Evolutionary conservation across 108 stramenopile species (phyloP), one percentile per base, ranked within the genome.

Genomic region (Mediolabrus comicus): DNA sequence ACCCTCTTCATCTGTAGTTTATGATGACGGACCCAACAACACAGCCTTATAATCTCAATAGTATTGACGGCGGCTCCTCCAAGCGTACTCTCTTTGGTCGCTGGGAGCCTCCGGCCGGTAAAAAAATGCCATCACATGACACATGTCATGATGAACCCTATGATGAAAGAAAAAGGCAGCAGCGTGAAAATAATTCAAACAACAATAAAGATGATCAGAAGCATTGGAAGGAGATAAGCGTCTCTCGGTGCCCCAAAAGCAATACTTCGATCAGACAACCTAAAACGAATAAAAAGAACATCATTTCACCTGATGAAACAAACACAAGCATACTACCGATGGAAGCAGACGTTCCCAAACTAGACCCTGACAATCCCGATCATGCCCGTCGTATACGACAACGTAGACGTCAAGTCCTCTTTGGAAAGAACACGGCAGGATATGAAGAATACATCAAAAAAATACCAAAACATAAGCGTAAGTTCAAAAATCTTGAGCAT

Each of bases 401-500:
- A 71, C 81, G 92, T 7, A 75, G 77, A 7, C 80, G 84, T 11
- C 80, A 81, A 75, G 71, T 94, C 67, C 59, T 80, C 34, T 86
- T 84, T 38, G 92, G 92, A 10, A 94, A 94, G 62, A 94, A 94
- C 39, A 94, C 92, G 2, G 71, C 76, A 8, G 92, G 92, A 2
- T 94, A 94, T 60, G 87, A 86, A 53, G 86, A 80, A 57, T 94
- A 91, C 62, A 46, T 65, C 27, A 63, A 75, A 28, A 67, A 80
- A 29, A 77, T 94, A 30, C 90, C 92, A 26, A 81, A 79, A 55
- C 67, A 88, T 14, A 71, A 85, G 36, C 84, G 92, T 14, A 76
- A 53, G 22, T 56, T 51, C 24, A 79, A 86, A 51, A 80, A 64
- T 46, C 78, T 86, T 84, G 79, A 86, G 6, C 86, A 86, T 31